phyloP scores from a whole-genome alignment of 225 moss, liverwort and hornwort genomes.

The Polytrichum formosum region DNA sequence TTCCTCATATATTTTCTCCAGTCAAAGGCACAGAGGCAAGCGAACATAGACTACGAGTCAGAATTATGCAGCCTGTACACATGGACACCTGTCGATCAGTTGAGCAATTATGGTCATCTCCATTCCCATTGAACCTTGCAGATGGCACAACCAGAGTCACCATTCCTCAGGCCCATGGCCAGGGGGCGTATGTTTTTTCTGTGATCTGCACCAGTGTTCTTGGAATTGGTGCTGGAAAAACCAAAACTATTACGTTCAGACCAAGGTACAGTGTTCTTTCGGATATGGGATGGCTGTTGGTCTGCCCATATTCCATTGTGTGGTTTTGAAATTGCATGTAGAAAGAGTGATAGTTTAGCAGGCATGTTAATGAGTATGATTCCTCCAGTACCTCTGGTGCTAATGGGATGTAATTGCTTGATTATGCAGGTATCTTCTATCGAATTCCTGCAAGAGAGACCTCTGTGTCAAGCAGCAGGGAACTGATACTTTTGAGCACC shows the following conservation, averaged over 20 bases:
- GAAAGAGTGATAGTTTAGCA: too few relatives aligned
- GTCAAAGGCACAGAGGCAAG: constrained; percentile 86
- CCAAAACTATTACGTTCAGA: constrained; percentile 86
- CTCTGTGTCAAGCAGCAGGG: constrained; percentile 90
- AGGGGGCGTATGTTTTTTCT: constrained; percentile 81
- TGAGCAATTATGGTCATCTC: constrained; percentile 74
- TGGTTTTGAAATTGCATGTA: too few relatives aligned
- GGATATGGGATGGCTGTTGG: neutral
- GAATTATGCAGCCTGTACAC: constrained; percentile 54
- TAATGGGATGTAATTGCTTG: too few relatives aligned
- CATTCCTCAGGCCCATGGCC: constrained; percentile 68
- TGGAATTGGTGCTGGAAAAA: constrained; percentile 86
- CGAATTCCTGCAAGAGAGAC: constrained; percentile 75
- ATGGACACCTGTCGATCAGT: constrained; percentile 30
- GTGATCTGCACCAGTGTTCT: constrained; percentile 79
- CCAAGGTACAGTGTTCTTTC: constrained; percentile 57
- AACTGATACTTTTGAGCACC: constrained; percentile 71
- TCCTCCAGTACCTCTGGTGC: too few relatives aligned
- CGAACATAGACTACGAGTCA: constrained; percentile 69
- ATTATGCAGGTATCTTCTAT: constrained; percentile 58
- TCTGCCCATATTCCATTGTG: too few relatives aligned
- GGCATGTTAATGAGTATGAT: too few relatives aligned
- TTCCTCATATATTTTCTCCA: constrained; percentile 75
- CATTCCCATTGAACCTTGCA: constrained; percentile 79
- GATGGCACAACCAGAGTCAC: constrained; percentile 71